phyloP scores from a whole-genome alignment of 768 basidiomycete genomes.

The Vishniacozyma victoriae region DNA sequence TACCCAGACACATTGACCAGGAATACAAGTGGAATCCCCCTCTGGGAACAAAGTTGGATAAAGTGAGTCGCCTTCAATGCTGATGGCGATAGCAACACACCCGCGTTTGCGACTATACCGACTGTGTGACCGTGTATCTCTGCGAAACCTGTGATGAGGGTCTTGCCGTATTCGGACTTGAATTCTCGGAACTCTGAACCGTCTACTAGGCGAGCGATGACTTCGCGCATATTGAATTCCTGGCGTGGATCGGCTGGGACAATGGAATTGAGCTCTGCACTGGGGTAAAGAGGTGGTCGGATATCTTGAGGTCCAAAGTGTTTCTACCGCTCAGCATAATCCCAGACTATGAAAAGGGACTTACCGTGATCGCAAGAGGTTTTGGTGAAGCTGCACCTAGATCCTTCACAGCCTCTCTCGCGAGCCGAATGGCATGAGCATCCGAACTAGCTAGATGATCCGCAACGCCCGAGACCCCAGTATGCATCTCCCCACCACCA shows the following conservation, averaged over 20 bases:
- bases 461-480: slow-evolving; percentile 38
- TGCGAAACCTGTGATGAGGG: slow-evolving; percentile 63
- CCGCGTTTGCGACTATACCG: slow-evolving; percentile 89
- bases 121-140: slow-evolving; percentile 51
- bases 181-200: slow-evolving; percentile 89
- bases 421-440: slow-evolving; percentile 29
- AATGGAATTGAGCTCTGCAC: slow-evolving; percentile 79
- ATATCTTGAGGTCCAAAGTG: slow-evolving; percentile 2
- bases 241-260: slow-evolving; percentile 85
- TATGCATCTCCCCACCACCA: slow-evolving; percentile 49
- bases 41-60: slow-evolving; percentile 86
- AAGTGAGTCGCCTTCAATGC: slow-evolving; percentile 93
- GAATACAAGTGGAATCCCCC: slow-evolving; percentile 82
- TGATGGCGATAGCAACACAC: slow-evolving; percentile 87
- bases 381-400: slow-evolving; percentile 15
- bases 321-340: not conserved
- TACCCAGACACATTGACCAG: slow-evolving; percentile 93
- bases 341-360: not conserved
- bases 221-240: slow-evolving; percentile 87
- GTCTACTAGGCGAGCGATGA: slow-evolving; percentile 85
- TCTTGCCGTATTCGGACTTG: slow-evolving; percentile 89
- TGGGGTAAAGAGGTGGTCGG: slow-evolving; percentile 62
- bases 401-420: slow-evolving; percentile 35
- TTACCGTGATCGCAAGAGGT: not conserved
- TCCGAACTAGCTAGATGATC: slow-evolving; percentile 35